Conservation (phyloP, 345 rosid genomes). For the Syzygium grande region DNA sequence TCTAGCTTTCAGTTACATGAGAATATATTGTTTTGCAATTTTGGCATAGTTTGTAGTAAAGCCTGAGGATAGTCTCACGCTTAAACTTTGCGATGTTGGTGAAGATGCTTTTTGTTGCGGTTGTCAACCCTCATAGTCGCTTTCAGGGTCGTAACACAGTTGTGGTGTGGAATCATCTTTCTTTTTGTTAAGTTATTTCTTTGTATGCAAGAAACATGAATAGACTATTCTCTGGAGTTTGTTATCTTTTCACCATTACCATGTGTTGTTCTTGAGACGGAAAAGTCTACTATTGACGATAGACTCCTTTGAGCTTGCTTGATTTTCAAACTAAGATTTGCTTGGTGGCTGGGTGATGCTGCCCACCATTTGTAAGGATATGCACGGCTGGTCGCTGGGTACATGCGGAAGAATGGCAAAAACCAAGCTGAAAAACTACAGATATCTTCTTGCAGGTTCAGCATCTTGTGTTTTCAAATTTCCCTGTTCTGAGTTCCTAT, state of each 20-base stretch:
- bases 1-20: not conserved
- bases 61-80: not conserved
- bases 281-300: not conserved
- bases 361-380: not conserved
- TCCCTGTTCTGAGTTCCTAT: not conserved
- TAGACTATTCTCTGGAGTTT: not conserved
- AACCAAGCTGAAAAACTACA: not conserved
- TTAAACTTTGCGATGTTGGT: not conserved
- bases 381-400: not conserved
- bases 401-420: not conserved
- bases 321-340: not conserved
- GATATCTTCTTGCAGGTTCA: not conserved
- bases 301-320: not conserved
- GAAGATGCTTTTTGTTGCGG: not conserved
- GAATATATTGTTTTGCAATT: not conserved
- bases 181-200: not conserved
- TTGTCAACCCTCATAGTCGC: not conserved
- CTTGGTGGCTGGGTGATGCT: not conserved
- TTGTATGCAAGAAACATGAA: not conserved
- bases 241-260: not conserved
- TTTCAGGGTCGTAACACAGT: not conserved
- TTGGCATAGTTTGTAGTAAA: not conserved
- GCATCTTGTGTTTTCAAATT: not conserved
- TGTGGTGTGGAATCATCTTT: not conserved
- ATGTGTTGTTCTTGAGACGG: not conserved